A percentile compares a stretch with the other conserved stretches of the same genome.
Evolutionary conservation across 768 basidiomycete species (phyloP).

Genomic region (Lactarius akahatsu): DNA sequence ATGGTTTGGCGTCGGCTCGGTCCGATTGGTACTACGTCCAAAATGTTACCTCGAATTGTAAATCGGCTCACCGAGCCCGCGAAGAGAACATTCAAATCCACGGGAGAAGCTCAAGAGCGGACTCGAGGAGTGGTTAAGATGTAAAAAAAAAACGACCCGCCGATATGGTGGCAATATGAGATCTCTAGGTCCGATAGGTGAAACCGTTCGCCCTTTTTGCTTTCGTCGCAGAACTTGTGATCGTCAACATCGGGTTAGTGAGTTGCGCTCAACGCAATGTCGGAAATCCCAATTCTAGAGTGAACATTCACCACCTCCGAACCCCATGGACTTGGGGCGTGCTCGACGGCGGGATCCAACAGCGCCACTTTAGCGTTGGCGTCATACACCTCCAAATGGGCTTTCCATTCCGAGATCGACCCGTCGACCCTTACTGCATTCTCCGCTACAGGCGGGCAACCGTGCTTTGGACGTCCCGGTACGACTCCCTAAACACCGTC

Average conservation of each 20-base stretch:
- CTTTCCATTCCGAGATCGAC: slow-evolving; percentile 9
- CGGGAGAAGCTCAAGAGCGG: slow-evolving; percentile 9
- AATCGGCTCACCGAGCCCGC: slow-evolving; percentile 1
- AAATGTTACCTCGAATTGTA: background rate
- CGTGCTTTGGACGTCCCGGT: background rate
- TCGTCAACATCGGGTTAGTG: background rate
- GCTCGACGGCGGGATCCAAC: background rate
- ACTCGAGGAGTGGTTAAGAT: background rate
- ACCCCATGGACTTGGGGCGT: slow-evolving; percentile 5
- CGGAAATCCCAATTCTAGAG: background rate
- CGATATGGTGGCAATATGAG: slow-evolving; percentile 1
- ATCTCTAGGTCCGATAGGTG: slow-evolving; percentile 3
- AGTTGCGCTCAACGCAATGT: background rate
- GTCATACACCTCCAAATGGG: slow-evolving; percentile 5
- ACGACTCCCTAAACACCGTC: background rate
- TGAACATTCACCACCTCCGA: background rate
- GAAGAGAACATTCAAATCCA: slow-evolving; percentile 1
- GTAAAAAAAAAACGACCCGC: background rate
- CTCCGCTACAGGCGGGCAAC: slow-evolving; percentile 9
- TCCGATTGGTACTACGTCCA: background rate
- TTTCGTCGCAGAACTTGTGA: background rate
- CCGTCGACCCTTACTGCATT: slow-evolving; percentile 7
- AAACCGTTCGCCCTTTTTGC: background rate
- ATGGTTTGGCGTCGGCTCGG: background rate
- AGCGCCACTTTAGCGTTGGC: slow-evolving; percentile 1